Conservation (phyloP, 2,329 filamentous ascomycete genomes). For the Dothistroma pini region DNA sequence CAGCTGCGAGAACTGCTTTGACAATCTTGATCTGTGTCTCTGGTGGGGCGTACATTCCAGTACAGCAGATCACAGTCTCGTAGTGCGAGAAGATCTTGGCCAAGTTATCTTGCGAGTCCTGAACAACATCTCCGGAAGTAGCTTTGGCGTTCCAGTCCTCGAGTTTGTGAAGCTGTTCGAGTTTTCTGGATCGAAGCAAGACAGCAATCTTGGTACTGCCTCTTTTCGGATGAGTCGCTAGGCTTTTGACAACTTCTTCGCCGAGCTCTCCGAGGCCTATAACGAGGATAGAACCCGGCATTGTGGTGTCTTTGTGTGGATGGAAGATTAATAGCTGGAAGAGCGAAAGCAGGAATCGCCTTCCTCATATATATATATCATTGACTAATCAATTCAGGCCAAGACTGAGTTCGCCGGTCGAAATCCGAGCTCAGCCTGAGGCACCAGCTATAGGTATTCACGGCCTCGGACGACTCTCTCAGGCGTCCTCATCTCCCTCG, state of each 20-base stretch:
- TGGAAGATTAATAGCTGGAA: neutral
- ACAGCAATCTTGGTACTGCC: constrained; percentile 46
- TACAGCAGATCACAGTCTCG: constrained; percentile 57
- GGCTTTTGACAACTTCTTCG: constrained; percentile 50
- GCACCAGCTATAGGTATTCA: no score
- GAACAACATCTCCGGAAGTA: constrained; percentile 45
- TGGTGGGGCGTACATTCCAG: constrained; percentile 55
- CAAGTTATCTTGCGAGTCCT: constrained; percentile 29
- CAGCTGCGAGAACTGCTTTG: constrained; percentile 52
- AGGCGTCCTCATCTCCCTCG: neutral
- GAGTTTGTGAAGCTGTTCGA: constrained; percentile 23
- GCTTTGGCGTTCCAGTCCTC: constrained; percentile 35
- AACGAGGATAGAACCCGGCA: constrained; percentile 48
- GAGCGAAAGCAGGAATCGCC: neutral
- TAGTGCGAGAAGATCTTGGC: constrained; percentile 40
- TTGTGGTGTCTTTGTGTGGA: neutral
- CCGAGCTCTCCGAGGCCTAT: constrained; percentile 67
- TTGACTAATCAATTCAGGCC: neutral
- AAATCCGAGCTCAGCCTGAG: neutral
- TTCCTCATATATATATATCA: neutral
- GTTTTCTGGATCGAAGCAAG: constrained; percentile 51
- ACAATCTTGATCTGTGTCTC: constrained; percentile 58
- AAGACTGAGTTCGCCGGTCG: neutral
- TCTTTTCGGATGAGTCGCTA: constrained; percentile 47
- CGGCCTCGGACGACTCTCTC: neutral